A percentile compares a stretch with the other conserved stretches of the same genome.
phyloP scores from a whole-genome alignment of 2,329 filamentous ascomycete species.

The Pseudogymnoascus sp. region DNA sequence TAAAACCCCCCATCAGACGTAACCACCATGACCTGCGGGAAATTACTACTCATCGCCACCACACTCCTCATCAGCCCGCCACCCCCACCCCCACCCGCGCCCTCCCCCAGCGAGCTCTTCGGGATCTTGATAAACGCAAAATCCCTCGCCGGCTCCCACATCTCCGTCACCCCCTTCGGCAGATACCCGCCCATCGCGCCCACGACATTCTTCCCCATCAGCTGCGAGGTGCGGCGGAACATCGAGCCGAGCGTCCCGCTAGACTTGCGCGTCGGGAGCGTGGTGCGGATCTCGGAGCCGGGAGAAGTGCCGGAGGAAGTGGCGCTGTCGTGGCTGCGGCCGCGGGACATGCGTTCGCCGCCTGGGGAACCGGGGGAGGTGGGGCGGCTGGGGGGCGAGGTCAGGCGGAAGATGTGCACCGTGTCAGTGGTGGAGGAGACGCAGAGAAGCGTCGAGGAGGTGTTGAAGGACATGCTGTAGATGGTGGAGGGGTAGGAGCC shows the following conservation, averaged over 20 bases:
- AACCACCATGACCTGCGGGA: constrained; percentile 94
- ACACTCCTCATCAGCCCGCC: constrained; percentile 68
- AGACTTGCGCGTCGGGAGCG: constrained; percentile 35
- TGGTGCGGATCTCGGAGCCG: constrained; percentile 22
- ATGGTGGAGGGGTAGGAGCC: constrained; percentile 94
- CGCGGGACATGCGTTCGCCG: constrained; percentile 20
- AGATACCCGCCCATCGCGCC: constrained; percentile 87
- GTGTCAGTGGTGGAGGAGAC: constrained; percentile 96
- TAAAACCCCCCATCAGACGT: constrained; percentile 94
- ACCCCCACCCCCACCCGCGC: constrained; percentile 20
- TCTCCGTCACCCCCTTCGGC: constrained; percentile 87
- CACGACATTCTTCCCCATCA: constrained; percentile 81
- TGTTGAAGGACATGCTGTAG: constrained; percentile 98
- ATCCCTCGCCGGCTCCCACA: constrained; percentile 92
- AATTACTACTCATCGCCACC: constrained; percentile 94
- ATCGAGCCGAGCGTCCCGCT: constrained; percentile 83
- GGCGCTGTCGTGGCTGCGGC: constrained; percentile 46
- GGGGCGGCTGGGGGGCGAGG: constrained; percentile 15
- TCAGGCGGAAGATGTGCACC: constrained; percentile 87
- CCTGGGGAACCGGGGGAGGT: constrained; percentile 27
- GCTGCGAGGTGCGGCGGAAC: constrained; percentile 87
- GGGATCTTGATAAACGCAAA: constrained; percentile 96
- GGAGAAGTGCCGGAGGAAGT: constrained; percentile 27
- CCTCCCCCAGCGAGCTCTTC: constrained; percentile 38
- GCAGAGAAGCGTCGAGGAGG: constrained; percentile 83